phyloP scores from a whole-genome alignment of 2,329 filamentous ascomycete genomes.

The Ophiocordyceps camponoti-leonardi region DNA sequence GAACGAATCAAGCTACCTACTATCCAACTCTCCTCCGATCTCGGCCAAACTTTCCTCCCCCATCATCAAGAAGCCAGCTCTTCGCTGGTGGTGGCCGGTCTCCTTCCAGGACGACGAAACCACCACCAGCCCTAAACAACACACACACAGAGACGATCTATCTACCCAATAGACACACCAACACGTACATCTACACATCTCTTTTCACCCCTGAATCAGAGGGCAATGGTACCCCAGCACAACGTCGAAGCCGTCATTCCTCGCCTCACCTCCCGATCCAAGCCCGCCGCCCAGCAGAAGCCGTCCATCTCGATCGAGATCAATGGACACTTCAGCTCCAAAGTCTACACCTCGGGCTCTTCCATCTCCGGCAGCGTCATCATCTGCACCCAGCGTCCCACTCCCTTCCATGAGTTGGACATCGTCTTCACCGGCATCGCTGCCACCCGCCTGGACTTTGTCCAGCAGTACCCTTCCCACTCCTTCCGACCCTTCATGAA shows the following conservation, averaged over 20 bases:
- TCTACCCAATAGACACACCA: background rate
- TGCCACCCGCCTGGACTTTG: slow-evolving; percentile 32
- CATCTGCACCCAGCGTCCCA: slow-evolving; percentile 26
- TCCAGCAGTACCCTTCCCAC: slow-evolving; percentile 27
- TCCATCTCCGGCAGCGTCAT: slow-evolving; percentile 29
- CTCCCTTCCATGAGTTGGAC: slow-evolving; percentile 32
- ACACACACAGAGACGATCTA: too few species aligned
- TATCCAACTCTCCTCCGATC: background rate
- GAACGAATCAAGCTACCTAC: too few species aligned
- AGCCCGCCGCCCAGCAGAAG: slow-evolving; percentile 8
- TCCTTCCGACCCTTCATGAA: slow-evolving; percentile 37
- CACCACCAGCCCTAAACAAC: background rate
- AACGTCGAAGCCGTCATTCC: background rate
- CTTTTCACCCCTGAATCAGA: background rate
- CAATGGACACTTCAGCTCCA: slow-evolving; percentile 34
- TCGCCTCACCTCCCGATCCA: background rate
- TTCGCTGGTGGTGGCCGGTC: background rate
- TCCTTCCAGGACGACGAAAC: slow-evolving; percentile 1
- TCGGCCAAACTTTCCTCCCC: background rate
- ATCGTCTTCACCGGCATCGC: slow-evolving; percentile 33
- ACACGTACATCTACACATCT: background rate
- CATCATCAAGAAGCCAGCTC: background rate
- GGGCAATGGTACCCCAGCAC: slow-evolving; percentile 1
- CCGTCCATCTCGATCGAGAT: slow-evolving; percentile 29
- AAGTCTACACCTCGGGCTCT: slow-evolving; percentile 38